Evolutionary conservation across 202 grass and related monocot genomes (phyloP), one percentile per base, ranked within the genome.

Genomic region (Zoysia matrella): DNA sequence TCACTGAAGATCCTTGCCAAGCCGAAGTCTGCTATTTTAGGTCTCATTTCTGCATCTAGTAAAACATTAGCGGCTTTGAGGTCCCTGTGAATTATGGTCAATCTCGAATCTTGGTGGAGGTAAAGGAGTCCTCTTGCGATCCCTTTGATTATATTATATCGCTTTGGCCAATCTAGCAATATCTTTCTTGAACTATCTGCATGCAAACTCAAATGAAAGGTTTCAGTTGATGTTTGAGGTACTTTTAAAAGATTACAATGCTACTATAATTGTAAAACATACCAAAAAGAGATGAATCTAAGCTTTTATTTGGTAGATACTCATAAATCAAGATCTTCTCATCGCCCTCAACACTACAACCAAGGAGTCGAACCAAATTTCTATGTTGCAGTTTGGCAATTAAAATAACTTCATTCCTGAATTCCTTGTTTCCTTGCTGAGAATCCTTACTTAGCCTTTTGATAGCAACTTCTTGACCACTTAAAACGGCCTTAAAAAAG

Each of bases 61-160:
- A 95, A 78, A 73, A 92, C 73, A 47, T 95, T 95, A 14, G 79
- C 51, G 10, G 90, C 47, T 84, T 95, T 94, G 44, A 94, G 84
- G 64, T 94, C 92, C 9, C 89, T 80, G 14, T 95, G 93, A 40
- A 92, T 66, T 52, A 95, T 80, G 2, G 68, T 90, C 48, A 90
- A 6, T 6, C 67, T 84, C 52, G 85, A 92, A 61, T 92, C 90
- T 64, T 89, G 72, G 22, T 92, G 93, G 60, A 95, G 85, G 56
- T 95, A 95, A 15, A 86, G 63, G 45, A 92, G 72, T 48, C 90
- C 93, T 52, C 80, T 82, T 13, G 85, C 85, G 6, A 92, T 16
- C 3, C 90, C 85, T 69, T 82, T 72, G 5, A 92, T 84, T 52
- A 95, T 88, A 47, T 76, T 73, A n/a, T 90, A 88, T 22, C 93